Evolutionary conservation across 495 filamentous ascomycete species (phyloP), one percentile per base, ranked within the genome.

Genomic region (Aspergillus conjunctus): DNA sequence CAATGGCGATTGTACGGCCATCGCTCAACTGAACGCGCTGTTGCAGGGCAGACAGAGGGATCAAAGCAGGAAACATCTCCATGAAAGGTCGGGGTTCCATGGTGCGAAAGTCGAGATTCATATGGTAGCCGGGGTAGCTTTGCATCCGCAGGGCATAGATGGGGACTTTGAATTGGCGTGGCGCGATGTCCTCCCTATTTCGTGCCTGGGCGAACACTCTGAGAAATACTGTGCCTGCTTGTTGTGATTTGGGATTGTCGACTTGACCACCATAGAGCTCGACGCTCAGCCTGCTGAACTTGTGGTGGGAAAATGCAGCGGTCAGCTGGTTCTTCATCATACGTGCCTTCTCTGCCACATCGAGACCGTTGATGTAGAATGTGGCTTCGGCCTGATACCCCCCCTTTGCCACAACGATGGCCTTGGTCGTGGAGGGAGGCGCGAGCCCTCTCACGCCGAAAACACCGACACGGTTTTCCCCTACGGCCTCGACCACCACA

Each of bases 401-500:
- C 14, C 43, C 43, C 7, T n/a, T n/a, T 20, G 43, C 43, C 1
- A 20, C 17, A 45, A 45, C 17, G 14, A 15, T 20, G 17, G 17
- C 43, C 43, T 45, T 45, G 1, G 43, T 45, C 10, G 43, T 45
- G 17, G 43, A n/a, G 12, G 43, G 43, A 15, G 43, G 14, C n/a
- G 43, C 14, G 43, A n/a, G n/a, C 7, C 43, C 43, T 20, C 12
- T 20, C 7, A 45, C 17, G 43, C 43, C 43, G n/a, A 20, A 45
- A 7, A 45, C 43, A 1, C 43, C 14, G 14, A 45, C 43, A 17
- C 43, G 43, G 17, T 45, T 45, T 45, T n/a, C 43, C 12, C 14
- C 43, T 15, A 45, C 43, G 7, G 12, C 62, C 32, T 69, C 64
- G 15, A 83, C 68, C 3, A 60, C 46, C 30, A 80, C 66, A 32